Base-by-base conservation (phyloP, 352 stramenopile species). In the Phytophthora pinifolia region DNA sequence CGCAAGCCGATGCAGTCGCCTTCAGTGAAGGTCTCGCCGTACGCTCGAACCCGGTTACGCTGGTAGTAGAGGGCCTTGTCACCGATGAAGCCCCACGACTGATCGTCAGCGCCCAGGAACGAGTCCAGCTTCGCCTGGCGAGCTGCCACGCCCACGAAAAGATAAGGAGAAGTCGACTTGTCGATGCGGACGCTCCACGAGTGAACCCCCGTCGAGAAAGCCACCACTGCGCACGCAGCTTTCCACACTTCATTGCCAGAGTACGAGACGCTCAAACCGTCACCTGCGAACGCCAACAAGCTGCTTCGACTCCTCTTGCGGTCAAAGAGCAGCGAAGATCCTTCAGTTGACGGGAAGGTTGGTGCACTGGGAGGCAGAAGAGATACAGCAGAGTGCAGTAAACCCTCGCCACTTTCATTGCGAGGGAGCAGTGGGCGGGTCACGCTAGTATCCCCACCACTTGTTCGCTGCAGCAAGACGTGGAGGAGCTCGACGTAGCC, bases 31-130 rank as follows among this genome's bases (percentile, higher is more conserved):
- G 38, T 59, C 12, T 93, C 85, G 6, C 92, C 92, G 45, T 96
- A 98, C 20, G 88, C 66, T 6, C 86, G 90, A 7, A 97, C 46
- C 8, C 97, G 98, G 52, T 96, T 97, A 18, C 97, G 79, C 55
- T 98, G 96, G 61, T 99, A 98, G 67, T 98, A 99, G 12, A 99
- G 71, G n/a, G 96, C 96, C 62, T 98, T 96, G 46, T 98, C 98
- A 0, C 96, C 97, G 48, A 99, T 99, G 48, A 98, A 98, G 8
- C 97, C 97, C 97, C 97, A 99, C 0, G 96, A 98, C 35, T 98
- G 84, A 27, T 97, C 92, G 52, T 99, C 97, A 8, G 96, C 92
- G 1, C 97, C 97, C 17, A 99, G 79, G 66, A 99, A 99, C 4
- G 96, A 98, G 39, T 96, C 90, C 12, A 94, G 70, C 60, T 96